These are phyloP conservation scores for Alternaria novae-zelandiae DNA, from an alignment of 2,329 filamentous ascomycete species.

Conservation along the genomic window DNA sequence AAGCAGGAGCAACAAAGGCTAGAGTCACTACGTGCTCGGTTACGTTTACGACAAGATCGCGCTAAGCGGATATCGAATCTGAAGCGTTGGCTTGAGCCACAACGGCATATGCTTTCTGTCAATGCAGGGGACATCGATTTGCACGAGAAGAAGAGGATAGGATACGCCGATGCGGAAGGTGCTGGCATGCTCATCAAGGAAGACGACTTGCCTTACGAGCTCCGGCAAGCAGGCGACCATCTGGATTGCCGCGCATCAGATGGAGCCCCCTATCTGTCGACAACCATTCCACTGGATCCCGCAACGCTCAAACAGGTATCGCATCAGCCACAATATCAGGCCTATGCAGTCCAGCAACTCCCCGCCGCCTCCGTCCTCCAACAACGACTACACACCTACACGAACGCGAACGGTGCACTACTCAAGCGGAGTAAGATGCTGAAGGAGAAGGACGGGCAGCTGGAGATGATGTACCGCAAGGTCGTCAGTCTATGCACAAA, in stretches of 20 bases:
- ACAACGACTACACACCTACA: slow-evolving; percentile 73
- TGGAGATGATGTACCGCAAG: slow-evolving; percentile 85
- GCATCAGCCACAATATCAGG: slow-evolving; percentile 23
- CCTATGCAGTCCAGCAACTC: slow-evolving; percentile 18
- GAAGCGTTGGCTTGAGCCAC: slow-evolving; percentile 72
- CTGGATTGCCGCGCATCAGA: slow-evolving; percentile 39
- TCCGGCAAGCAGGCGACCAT: slow-evolving; percentile 38
- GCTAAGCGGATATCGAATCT: slow-evolving; percentile 79
- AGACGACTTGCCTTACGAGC: slow-evolving; percentile 35
- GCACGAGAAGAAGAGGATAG: slow-evolving; percentile 54
- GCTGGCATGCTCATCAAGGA: slow-evolving; percentile 37
- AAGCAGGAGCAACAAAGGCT: slow-evolving; percentile 77
- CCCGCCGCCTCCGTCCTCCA: slow-evolving; percentile 56
- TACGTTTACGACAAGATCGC: slow-evolving; percentile 68
- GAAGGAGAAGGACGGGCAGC: slow-evolving; percentile 78
- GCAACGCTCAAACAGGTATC: slow-evolving; percentile 35
- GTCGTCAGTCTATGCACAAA: slow-evolving; percentile 88
- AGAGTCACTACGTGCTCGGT: slow-evolving; percentile 71
- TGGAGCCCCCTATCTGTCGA: slow-evolving; percentile 37
- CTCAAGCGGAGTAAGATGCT: slow-evolving; percentile 72
- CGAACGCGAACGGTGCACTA: slow-evolving; percentile 70
- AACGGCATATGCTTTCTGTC: slow-evolving; percentile 62
- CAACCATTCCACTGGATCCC: slow-evolving; percentile 32
- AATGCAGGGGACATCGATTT: slow-evolving; percentile 45
- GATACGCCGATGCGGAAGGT: slow-evolving; percentile 55